Percentiles rank a stretch among this genome's conserved stretches.
Conservation (phyloP, 31 red algal genomes). For the Porphyra umbilicalis region DNA sequence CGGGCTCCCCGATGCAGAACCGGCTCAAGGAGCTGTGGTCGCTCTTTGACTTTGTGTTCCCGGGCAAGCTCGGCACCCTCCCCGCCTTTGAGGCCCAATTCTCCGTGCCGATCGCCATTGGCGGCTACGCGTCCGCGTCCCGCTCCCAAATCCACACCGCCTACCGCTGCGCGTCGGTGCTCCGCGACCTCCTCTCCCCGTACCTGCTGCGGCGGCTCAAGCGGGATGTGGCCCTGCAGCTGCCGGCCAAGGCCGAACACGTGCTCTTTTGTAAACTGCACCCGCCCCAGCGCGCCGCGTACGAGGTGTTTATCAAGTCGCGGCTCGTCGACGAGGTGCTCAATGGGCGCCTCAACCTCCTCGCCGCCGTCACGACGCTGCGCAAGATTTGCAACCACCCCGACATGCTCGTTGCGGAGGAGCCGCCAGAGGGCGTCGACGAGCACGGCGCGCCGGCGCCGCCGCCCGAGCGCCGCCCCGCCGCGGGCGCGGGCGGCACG, state of each 20-base stretch:
- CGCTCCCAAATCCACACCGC: conserved; percentile 86
- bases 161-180: conserved; percentile 85
- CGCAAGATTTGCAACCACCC: conserved; percentile 98
- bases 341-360: conserved; percentile 72
- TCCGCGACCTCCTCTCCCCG: conserved; percentile 81
- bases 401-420: conserved; percentile 27
- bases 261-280: conserved; percentile 87
- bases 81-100: conserved; percentile 93
- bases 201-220: conserved; percentile 90
- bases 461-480: not conserved
- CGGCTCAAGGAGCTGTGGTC: conserved; percentile 95
- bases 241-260: conserved; percentile 93
- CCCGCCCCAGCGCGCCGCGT: conserved; percentile 69
- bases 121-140: conserved; percentile 87
- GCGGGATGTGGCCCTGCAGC: conserved; percentile 86
- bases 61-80: conserved; percentile 92
- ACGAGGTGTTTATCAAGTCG: conserved; percentile 66
- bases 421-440: not conserved
- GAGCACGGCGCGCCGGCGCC: not conserved
- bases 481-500: not conserved
- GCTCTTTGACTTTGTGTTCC: conserved; percentile 98
- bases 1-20: conserved; percentile 95
- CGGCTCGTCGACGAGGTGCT: conserved; percentile 72
- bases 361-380: conserved; percentile 81
- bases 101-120: conserved; percentile 88